Evolutionary conservation across 139 green algal species (phyloP).

Genomic region (Desmodesmus armatus): DNA sequence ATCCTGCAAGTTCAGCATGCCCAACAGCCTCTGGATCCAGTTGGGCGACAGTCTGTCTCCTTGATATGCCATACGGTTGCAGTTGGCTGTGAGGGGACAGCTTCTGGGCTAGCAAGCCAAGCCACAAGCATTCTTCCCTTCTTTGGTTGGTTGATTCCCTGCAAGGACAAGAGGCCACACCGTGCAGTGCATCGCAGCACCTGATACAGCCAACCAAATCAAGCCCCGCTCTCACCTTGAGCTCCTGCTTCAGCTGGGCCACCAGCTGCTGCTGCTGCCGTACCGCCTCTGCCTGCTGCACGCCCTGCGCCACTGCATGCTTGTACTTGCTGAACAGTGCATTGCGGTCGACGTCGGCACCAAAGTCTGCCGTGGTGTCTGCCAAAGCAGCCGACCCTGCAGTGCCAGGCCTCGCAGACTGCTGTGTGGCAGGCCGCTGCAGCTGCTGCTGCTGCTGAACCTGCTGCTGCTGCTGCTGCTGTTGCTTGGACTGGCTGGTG

Average conservation of each 20-base stretch:
- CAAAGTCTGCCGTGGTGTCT: too few relatives aligned
- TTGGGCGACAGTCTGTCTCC: too few relatives aligned
- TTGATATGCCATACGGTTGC: too few relatives aligned
- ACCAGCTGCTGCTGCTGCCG: conserved; percentile 56
- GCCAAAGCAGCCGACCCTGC: too few relatives aligned
- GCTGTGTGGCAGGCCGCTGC: not conserved
- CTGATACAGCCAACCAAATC: not conserved
- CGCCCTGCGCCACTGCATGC: conserved; percentile 54
- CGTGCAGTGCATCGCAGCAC: not conserved
- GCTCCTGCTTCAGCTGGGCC: conserved; percentile 48
- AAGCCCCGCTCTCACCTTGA: conserved; percentile 50
- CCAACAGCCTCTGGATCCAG: too few relatives aligned
- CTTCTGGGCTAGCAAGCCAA: too few relatives aligned
- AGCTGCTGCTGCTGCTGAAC: conserved; percentile 4
- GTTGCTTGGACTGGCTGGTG: not conserved
- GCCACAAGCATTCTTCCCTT: too few relatives aligned
- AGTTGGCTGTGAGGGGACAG: too few relatives aligned
- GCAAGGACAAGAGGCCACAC: too few relatives aligned
- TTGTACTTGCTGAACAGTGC: conserved; percentile 58
- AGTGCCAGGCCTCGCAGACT: too few relatives aligned
- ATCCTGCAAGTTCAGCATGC: conserved; percentile 31
- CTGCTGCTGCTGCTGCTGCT: not conserved
- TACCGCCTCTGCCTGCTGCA: conserved; percentile 43
- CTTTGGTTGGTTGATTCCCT: too few relatives aligned
- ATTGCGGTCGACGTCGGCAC: conserved; percentile 58